These are phyloP conservation scores for Protomyces inouyei DNA, from an alignment of 1,139 yeast genomes.

Conservation along the genomic window DNA sequence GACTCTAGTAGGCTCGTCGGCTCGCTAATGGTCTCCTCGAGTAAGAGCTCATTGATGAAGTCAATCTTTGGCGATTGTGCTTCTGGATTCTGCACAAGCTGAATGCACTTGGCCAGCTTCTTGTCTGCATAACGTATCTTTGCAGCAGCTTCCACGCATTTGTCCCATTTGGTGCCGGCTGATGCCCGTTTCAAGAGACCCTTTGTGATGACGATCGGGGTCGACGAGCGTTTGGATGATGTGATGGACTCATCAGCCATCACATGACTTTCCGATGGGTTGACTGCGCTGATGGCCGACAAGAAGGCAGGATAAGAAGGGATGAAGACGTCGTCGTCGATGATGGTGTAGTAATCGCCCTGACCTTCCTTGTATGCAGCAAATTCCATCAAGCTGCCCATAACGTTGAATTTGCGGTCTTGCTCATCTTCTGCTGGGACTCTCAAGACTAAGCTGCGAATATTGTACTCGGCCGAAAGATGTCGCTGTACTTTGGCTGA, in stretches of 20 bases:
- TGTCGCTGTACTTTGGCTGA: not conserved
- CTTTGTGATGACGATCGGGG: slow-evolving; percentile 14
- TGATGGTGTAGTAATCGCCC: slow-evolving; percentile 19
- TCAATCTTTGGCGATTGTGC: slow-evolving; percentile 3
- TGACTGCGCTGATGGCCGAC: not conserved
- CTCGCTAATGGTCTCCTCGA: slow-evolving; percentile 3
- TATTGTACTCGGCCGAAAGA: slow-evolving; percentile 1
- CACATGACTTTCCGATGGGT: slow-evolving; percentile 15
- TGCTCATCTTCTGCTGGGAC: slow-evolving; percentile 5
- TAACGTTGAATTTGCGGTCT: slow-evolving; percentile 10
- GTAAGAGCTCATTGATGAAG: not conserved
- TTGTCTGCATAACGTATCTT: not conserved
- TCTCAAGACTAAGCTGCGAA: not conserved
- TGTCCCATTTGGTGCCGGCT: slow-evolving; percentile 6
- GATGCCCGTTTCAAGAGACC: slow-evolving; percentile 4
- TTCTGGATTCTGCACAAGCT: slow-evolving; percentile 2
- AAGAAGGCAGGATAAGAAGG: slow-evolving; percentile 5
- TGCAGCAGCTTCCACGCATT: not conserved
- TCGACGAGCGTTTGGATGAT: not conserved
- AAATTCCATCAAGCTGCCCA: slow-evolving; percentile 9
- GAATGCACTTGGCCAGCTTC: slow-evolving; percentile 10
- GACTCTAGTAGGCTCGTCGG: slow-evolving; percentile 10
- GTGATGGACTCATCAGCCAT: slow-evolving; percentile 2
- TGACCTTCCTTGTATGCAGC: slow-evolving; percentile 8
- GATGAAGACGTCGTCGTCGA: slow-evolving; percentile 15